A percentile compares a stretch with the other conserved stretches of the same genome.
Conservation (phyloP, 2,329 filamentous ascomycete species). For the Nothophaeocryptopus gaeumannii region DNA sequence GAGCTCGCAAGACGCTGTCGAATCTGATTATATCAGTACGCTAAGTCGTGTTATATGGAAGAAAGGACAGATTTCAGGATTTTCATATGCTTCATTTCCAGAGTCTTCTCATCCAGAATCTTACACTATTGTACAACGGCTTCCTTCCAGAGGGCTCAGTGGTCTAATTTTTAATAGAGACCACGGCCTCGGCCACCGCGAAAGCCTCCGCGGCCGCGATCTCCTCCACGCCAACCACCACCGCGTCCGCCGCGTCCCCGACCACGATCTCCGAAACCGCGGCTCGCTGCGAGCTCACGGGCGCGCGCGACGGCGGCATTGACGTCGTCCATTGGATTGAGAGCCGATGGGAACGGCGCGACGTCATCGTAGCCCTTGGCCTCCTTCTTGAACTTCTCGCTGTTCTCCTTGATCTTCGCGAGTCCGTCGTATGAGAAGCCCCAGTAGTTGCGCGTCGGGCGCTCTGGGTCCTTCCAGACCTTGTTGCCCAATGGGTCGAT, state of each 20-base stretch:
- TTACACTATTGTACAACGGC: too few species aligned
- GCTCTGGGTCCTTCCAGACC: slow-evolving; percentile 31
- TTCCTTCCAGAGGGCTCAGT: too few species aligned
- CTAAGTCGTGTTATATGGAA: too few species aligned
- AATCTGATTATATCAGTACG: too few species aligned
- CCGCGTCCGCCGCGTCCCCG: slow-evolving; percentile 6
- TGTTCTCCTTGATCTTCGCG: slow-evolving; percentile 23
- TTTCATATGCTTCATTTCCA: too few species aligned
- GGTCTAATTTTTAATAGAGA: too few species aligned
- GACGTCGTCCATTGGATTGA: slow-evolving; percentile 10
- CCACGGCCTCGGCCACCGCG: neutral
- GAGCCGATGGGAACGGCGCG: slow-evolving; percentile 4
- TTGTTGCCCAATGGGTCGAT: slow-evolving; percentile 34
- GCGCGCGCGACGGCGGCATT: slow-evolving; percentile 25
- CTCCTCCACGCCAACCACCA: slow-evolving; percentile 13
- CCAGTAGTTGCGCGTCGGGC: slow-evolving; percentile 33
- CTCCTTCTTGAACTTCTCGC: slow-evolving; percentile 10
- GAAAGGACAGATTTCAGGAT: too few species aligned
- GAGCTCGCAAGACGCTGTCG: too few species aligned
- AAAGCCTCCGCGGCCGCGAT: slow-evolving; percentile 12
- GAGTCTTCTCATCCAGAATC: too few species aligned
- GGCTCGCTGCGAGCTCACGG: slow-evolving; percentile 18
- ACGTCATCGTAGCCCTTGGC: slow-evolving; percentile 26
- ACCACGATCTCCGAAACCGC: slow-evolving; percentile 12
- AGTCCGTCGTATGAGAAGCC: slow-evolving; percentile 29